Base-by-base conservation (phyloP, 495 filamentous ascomycete genomes). In the Penicillium odoratum region DNA sequence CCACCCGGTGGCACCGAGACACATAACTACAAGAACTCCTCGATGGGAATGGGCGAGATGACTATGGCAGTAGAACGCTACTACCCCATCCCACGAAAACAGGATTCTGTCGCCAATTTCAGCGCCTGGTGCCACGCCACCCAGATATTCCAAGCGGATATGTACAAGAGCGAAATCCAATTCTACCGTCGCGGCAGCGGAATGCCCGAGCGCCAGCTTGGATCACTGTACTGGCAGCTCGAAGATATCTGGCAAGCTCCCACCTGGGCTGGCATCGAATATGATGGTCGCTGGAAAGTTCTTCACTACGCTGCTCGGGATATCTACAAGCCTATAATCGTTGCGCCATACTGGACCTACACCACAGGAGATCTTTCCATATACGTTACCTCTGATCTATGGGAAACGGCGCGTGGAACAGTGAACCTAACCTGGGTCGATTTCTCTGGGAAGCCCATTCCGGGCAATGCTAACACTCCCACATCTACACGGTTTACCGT, bases 181-280 rank as follows among this genome's bases (percentile, higher is more conserved):
- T 88, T 83, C 72, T 88, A 89, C 62, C 84, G 86, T 5, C 76
- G 82, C 21, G 86, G 85, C 7, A 83, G 80, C 43, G 85, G 84
- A 1, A 66, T 77, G 63, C 83, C 81, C 0, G 78, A 88, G 46
- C 75, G 82, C 4, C 85, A 88, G 63, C 73, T 88, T 2, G 86
- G 86, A 0, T 78, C 78, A 5, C 65, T 89, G 7, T 89, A 88
- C 65, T 89, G 86, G 86, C 85, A 89, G 65, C 71, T 89, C 1
- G 83, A 89, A 57, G 86, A 88, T 68, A 83, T 87, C 62, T 88
- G 85, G 85, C 83, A 85, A 63, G 85, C 85, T 7, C 85, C 85
- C 0, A 83, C 85, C 0, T 89, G 85, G 85, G 83, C 86, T 0
- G 74, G 83, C 0, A 83, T 86, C 48, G 85, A 87, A 69, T 85